These are phyloP conservation scores for Plasmodium blacklocki DNA, from an alignment of 169 alveolate genomes.

Conservation along the genomic window DNA sequence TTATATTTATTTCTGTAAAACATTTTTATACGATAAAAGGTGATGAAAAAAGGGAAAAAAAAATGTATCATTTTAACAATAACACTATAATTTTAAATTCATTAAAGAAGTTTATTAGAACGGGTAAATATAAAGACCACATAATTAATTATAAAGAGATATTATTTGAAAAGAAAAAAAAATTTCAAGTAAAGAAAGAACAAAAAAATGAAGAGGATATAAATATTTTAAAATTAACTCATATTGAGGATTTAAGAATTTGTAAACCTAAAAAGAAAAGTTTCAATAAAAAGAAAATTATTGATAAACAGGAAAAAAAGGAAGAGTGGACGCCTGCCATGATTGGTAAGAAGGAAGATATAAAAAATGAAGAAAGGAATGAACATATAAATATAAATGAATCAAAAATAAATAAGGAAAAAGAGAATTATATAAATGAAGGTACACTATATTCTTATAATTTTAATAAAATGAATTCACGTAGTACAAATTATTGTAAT, in stretches of 20 bases:
- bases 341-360: not conserved
- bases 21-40: too few species aligned
- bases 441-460: too few species aligned
- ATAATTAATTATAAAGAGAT: conserved; percentile 6
- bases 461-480: too few species aligned
- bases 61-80: too few species aligned
- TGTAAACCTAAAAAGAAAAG: conserved; percentile 25
- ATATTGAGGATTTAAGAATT: conserved; percentile 15
- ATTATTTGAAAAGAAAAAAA: conserved; percentile 8
- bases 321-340: not conserved
- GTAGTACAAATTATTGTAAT: too few species aligned
- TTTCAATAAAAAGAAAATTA: conserved; percentile 9
- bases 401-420: not conserved
- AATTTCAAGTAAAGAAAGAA: not conserved
- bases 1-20: too few species aligned
- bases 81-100: too few species aligned
- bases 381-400: not conserved
- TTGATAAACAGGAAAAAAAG: not conserved
- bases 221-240: conserved; percentile 21
- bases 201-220: conserved; percentile 6
- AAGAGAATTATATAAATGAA: not conserved
- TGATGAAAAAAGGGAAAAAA: too few species aligned
- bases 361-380: not conserved
- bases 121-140: conserved; percentile 47
- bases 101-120: conserved; percentile 27